Evolutionary conservation across 192 early-diverging fungal genomes (phyloP).

Genomic region (Entophlyctis luteolus): DNA sequence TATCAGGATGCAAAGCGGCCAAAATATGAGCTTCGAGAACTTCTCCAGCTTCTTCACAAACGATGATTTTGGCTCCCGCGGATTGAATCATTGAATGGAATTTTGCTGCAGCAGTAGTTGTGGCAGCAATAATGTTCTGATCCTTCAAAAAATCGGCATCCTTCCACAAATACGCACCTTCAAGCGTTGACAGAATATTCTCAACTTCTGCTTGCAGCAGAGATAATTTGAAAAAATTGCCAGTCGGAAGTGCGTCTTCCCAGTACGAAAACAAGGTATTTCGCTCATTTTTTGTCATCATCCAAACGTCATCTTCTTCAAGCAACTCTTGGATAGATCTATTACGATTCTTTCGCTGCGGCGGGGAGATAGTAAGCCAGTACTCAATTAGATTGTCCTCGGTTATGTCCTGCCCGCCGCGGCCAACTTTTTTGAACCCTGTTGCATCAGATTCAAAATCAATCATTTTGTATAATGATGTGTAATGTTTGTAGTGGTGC

Average conservation of each 20-base stretch:
- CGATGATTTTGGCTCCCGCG: conserved; percentile 30
- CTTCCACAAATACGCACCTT: conserved; percentile 5
- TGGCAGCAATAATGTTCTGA: conserved; percentile 52
- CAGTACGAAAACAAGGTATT: conserved; percentile 34
- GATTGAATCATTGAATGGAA: conserved; percentile 34
- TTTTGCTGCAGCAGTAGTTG: conserved; percentile 60
- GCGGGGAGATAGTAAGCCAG: conserved; percentile 15
- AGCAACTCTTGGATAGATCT: conserved; percentile 31
- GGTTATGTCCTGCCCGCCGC: conserved; percentile 6
- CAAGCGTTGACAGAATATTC: conserved; percentile 7
- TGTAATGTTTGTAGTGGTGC: conserved; percentile 12
- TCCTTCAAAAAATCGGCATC: conserved; percentile 27
- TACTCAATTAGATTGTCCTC: conserved; percentile 10
- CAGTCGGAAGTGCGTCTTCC: conserved; percentile 21
- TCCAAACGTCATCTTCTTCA: conserved; percentile 42
- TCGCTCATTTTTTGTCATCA: conserved; percentile 46
- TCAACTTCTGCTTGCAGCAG: conserved; percentile 14
- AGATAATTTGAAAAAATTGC: not conserved
- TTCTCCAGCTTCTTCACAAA: conserved; percentile 42
- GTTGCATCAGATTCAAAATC: not conserved
- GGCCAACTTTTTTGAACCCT: conserved; percentile 17
- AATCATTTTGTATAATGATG: not conserved
- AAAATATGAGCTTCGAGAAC: conserved; percentile 37
- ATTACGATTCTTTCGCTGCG: not conserved
- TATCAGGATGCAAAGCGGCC: conserved; percentile 12